Conservation (phyloP, 805 yeast species). For the Starmerella powellii region DNA sequence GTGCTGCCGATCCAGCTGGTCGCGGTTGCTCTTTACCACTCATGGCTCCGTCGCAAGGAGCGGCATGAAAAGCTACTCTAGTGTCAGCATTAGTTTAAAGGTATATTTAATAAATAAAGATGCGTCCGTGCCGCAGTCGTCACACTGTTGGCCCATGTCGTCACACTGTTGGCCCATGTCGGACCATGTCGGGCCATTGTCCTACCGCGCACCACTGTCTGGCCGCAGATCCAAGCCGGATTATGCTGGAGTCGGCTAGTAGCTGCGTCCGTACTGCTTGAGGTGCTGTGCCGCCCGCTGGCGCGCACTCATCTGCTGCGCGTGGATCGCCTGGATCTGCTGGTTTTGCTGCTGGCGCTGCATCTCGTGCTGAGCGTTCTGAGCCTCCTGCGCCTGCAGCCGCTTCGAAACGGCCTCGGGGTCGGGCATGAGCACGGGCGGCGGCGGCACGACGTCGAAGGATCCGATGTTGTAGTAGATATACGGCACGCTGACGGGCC, state of each 20-base stretch:
- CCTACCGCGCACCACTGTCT: too few species aligned
- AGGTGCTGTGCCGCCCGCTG: conserved; percentile 12
- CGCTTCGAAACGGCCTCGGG: conserved; percentile 18
- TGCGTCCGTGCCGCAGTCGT: too few species aligned
- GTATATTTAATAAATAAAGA: background rate
- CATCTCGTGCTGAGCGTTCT: conserved; percentile 6
- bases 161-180: too few species aligned
- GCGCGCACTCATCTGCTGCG: conserved; percentile 9
- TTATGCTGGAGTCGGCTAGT: background rate
- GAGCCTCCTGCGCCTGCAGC: conserved; percentile 7
- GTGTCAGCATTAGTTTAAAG: background rate
- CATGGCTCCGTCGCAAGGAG: conserved; percentile 5
- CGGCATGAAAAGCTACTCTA: conserved; percentile 14
- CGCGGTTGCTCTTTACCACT: conserved; percentile 2
- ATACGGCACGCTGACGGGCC: conserved; percentile 18
- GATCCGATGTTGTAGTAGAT: conserved; percentile 20
- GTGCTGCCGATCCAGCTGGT: conserved; percentile 11
- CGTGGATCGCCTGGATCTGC: conserved; percentile 5
- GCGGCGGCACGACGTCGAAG: conserved; percentile 21
- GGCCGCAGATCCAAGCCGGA: too few species aligned
- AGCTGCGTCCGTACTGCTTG: conserved; percentile 1
- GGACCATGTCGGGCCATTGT: too few species aligned
- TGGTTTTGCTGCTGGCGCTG: conserved; percentile 4
- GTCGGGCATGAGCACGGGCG: conserved; percentile 23
- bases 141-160: too few species aligned